A percentile compares a stretch with the other conserved stretches of the same genome.
phyloP scores from a whole-genome alignment of 306 rosid species.

The Prinsepia uniflora region DNA sequence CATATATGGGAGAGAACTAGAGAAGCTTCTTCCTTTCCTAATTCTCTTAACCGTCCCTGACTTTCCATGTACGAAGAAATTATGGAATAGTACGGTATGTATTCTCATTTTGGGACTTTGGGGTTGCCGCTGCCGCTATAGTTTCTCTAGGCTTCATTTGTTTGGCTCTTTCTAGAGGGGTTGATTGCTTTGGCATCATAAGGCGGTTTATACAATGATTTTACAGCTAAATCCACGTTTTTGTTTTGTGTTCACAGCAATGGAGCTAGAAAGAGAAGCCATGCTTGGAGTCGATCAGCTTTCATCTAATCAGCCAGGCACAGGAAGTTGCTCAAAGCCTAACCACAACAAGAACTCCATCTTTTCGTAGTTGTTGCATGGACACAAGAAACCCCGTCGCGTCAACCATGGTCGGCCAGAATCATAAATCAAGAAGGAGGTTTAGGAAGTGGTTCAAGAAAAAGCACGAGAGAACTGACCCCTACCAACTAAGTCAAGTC shows the following conservation, averaged over 20 bases:
- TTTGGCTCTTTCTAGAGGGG: conserved; percentile 28
- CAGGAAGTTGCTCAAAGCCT: conserved; percentile 1
- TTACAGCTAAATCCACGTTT: conserved; percentile 14
- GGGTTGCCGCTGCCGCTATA: conserved; percentile 39
- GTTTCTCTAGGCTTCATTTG: conserved; percentile 16
- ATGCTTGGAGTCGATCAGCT: conserved; percentile 4
- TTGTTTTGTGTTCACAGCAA: background rate
- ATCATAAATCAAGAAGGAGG: conserved; percentile 37
- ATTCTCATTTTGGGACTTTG: conserved; percentile 46
- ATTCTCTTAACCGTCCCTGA: conserved; percentile 23
- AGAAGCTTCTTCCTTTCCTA: conserved; percentile 20
- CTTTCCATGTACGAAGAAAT: conserved; percentile 9
- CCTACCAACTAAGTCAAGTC: conserved; percentile 37
- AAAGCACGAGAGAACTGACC: conserved; percentile 44
- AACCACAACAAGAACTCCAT: background rate
- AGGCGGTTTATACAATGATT: conserved; percentile 51
- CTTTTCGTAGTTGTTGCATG: conserved; percentile 17
- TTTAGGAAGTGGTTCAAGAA: conserved; percentile 48
- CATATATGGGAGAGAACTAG: too few relatives aligned
- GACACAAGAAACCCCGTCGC: conserved; percentile 7
- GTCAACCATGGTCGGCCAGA: conserved; percentile 49
- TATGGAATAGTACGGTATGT: conserved; percentile 7
- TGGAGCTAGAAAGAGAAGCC: conserved; percentile 7
- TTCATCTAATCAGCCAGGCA: background rate
- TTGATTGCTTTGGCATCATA: conserved; percentile 3